Evolutionary conservation across 306 rosid species (phyloP).

Genomic region (Ceratonia siliqua): DNA sequence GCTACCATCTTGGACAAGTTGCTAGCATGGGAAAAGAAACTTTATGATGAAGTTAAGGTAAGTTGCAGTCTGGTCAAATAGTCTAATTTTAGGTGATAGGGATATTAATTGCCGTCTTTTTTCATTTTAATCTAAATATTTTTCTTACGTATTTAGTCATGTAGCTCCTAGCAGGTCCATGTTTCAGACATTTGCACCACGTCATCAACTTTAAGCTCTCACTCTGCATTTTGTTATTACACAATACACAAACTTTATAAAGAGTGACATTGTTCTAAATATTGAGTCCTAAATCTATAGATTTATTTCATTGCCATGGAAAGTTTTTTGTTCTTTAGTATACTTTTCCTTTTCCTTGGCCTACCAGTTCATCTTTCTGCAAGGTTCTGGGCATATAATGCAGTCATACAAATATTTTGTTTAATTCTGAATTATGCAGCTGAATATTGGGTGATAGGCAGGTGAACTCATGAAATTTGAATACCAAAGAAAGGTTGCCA

Average conservation of each 20-base stretch:
- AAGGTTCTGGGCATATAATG: neutral
- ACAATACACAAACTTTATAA: neutral
- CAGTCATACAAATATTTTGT: neutral
- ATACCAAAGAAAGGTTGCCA: conserved; percentile 64
- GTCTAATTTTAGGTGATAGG: neutral
- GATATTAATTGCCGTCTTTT: neutral
- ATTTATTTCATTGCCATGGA: neutral
- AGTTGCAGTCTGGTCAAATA: neutral
- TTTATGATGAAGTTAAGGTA: conserved; percentile 77
- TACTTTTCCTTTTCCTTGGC: neutral
- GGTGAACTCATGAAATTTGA: conserved; percentile 72
- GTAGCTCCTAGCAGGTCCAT: neutral
- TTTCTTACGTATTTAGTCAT: neutral
- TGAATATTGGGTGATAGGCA: conserved; percentile 47
- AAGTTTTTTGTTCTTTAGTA: neutral
- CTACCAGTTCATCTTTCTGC: neutral
- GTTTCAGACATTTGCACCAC: neutral
- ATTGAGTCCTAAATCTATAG: neutral
- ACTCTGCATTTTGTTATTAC: neutral
- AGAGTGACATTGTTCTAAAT: neutral
- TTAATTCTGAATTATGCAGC: conserved; percentile 1
- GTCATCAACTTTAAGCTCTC: neutral
- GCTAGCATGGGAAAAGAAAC: conserved; percentile 80
- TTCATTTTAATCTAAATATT: neutral
- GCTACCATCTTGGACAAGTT: conserved; percentile 69